These are phyloP conservation scores for Astraeus odoratus DNA, from an alignment of 768 basidiomycete genomes.

Conservation along the genomic window DNA sequence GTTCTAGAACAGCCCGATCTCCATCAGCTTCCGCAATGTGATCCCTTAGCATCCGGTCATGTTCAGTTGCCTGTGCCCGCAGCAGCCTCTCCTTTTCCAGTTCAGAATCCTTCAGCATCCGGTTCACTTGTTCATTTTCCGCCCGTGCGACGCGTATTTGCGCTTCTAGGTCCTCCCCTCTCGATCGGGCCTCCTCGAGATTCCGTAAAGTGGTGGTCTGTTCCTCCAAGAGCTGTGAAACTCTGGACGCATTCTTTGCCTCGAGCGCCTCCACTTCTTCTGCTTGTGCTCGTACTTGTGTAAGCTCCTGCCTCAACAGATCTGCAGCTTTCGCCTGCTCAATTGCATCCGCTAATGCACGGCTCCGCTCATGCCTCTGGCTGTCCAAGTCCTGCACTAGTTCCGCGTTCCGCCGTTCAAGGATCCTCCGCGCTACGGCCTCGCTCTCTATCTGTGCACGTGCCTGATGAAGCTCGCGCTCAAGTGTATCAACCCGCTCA, in stretches of 20 bases:
- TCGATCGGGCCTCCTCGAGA: constrained; percentile 67
- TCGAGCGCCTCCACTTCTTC: constrained; percentile 67
- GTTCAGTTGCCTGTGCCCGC: constrained; percentile 62
- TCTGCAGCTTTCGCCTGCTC: constrained; percentile 59
- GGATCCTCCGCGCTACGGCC: constrained; percentile 47
- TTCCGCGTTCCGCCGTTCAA: constrained; percentile 59
- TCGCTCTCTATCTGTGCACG: constrained; percentile 62
- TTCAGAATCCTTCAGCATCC: constrained; percentile 60
- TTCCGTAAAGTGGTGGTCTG: constrained; percentile 65
- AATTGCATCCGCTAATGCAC: constrained; percentile 61
- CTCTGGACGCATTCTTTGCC: constrained; percentile 52
- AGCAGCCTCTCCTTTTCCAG: constrained; percentile 76
- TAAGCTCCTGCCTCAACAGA: constrained; percentile 53
- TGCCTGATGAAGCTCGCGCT: constrained; percentile 58
- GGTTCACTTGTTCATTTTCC: constrained; percentile 63
- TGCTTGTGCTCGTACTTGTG: constrained; percentile 51
- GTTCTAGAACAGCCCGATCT: constrained; percentile 87
- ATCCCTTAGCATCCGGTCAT: constrained; percentile 67
- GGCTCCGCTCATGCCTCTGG: constrained; percentile 46
- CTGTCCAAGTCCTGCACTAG: constrained; percentile 48
- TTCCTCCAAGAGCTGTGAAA: constrained; percentile 63
- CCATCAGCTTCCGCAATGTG: constrained; percentile 91
- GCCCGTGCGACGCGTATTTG: constrained; percentile 64
- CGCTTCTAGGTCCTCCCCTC: constrained; percentile 68
- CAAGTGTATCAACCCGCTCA: constrained; percentile 48